These are phyloP conservation scores for Candida ipomoeae DNA, from an alignment of 805 yeast genomes.

Conservation along the genomic window DNA sequence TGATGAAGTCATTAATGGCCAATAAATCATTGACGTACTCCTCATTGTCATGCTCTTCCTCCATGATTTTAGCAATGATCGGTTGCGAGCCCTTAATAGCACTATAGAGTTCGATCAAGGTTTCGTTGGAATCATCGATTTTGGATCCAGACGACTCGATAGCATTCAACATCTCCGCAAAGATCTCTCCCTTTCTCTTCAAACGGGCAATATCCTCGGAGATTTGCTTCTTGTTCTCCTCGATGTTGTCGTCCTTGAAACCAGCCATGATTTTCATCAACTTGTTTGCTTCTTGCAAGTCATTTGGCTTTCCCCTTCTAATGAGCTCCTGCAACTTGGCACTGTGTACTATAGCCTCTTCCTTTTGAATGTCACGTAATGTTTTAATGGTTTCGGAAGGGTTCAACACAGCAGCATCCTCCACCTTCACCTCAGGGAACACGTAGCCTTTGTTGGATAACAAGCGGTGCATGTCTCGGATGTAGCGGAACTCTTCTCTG, in stretches of 20 bases:
- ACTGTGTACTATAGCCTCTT: conserved; percentile 86
- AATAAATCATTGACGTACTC: conserved; percentile 61
- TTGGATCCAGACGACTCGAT: conserved; percentile 39
- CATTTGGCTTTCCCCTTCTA: conserved; percentile 93
- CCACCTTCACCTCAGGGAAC: conserved; percentile 87
- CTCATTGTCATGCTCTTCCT: conserved; percentile 61
- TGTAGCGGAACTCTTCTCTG: conserved; percentile 86
- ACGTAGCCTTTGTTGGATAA: conserved; percentile 85
- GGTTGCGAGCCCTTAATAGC: conserved; percentile 84
- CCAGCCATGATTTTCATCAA: conserved; percentile 99
- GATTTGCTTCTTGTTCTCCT: conserved; percentile 72
- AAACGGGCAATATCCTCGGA: conserved; percentile 80
- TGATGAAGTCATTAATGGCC: conserved; percentile 69
- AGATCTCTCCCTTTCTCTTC: conserved; percentile 78
- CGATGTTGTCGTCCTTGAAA: conserved; percentile 75
- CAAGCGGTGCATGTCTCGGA: conserved; percentile 93
- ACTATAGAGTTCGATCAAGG: conserved; percentile 70
- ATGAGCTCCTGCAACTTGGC: conserved; percentile 95
- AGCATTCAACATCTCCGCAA: conserved; percentile 77
- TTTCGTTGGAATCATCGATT: conserved; percentile 56
- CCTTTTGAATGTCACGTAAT: conserved; percentile 84
- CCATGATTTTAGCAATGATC: conserved; percentile 75
- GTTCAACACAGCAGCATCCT: conserved; percentile 88
- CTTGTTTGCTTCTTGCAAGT: conserved; percentile 91
- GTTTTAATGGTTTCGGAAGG: conserved; percentile 86